These are phyloP conservation scores for Kurtzmaniella quercitrusa DNA, from an alignment of 1,139 yeast species.

Conservation along the genomic window DNA sequence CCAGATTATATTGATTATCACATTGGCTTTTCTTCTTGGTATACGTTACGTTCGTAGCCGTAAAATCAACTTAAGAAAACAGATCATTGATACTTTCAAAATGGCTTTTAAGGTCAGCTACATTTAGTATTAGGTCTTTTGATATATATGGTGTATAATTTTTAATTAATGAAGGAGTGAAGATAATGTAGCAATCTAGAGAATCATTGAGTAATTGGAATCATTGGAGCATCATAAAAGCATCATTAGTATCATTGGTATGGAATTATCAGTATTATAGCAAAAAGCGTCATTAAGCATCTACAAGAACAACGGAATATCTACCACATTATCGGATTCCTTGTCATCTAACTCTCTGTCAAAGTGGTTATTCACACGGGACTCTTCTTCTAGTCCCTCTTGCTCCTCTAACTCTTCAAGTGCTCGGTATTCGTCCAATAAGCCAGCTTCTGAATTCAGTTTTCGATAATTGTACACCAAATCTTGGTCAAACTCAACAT, in stretches of 20 bases:
- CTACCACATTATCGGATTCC: constrained; percentile 2
- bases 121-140: constrained; percentile 13
- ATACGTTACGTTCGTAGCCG: constrained; percentile 20
- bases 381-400: no score
- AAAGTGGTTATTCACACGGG: constrained; percentile 18
- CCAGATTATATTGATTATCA: constrained; percentile 21
- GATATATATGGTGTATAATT: not conserved
- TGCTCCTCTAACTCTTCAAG: constrained; percentile 20
- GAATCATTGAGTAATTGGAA: no score
- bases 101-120: constrained; percentile 47
- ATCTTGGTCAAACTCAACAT: constrained; percentile 22
- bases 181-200: not conserved
- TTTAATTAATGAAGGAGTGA: not conserved
- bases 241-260: no score
- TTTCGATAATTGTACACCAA: constrained; percentile 16
- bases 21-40: constrained; percentile 20
- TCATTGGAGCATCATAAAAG: no score
- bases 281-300: no score
- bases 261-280: no score
- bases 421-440: constrained; percentile 17
- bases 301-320: constrained; percentile 6
- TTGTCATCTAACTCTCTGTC: constrained; percentile 8
- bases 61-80: constrained; percentile 26
- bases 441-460: not conserved
- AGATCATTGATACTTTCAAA: constrained; percentile 31